These are phyloP conservation scores for Avicennia marina DNA, from an alignment of 257 asterid genomes.

Conservation along the genomic window DNA sequence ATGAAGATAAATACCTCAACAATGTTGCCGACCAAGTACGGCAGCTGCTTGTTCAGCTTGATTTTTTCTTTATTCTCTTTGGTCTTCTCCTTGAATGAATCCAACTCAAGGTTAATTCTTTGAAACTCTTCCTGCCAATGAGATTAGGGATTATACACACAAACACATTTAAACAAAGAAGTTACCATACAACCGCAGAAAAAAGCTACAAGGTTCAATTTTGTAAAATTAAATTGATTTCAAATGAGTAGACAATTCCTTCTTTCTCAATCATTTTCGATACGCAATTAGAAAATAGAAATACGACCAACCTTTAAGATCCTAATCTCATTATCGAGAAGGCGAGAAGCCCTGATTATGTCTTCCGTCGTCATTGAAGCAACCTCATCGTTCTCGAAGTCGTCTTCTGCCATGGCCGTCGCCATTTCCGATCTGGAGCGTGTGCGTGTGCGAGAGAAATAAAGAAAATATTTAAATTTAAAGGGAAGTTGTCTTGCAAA, in stretches of 20 bases:
- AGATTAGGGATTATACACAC: too few species aligned
- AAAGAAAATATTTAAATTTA: too few species aligned
- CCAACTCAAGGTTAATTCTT: constrained; percentile 61
- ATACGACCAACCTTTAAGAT: constrained; percentile 42
- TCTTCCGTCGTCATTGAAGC: constrained; percentile 67
- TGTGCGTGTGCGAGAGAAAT: too few species aligned
- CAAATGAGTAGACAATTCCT: background rate
- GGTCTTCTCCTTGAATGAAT: constrained; percentile 60
- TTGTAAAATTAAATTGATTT: background rate
- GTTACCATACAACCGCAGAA: background rate
- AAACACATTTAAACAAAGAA: too few species aligned
- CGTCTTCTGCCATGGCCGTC: constrained; percentile 42
- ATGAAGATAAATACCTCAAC: constrained; percentile 51
- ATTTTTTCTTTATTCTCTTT: constrained; percentile 76
- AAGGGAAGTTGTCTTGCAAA: too few species aligned
- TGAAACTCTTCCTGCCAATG: constrained; percentile 78
- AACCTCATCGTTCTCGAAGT: constrained; percentile 69
- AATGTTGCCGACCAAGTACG: constrained; percentile 71
- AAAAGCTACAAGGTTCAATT: background rate
- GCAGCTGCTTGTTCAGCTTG: constrained; percentile 69
- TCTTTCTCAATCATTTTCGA: background rate
- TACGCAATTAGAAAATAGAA: background rate
- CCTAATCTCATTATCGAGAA: constrained; percentile 67
- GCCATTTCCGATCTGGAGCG: too few species aligned
- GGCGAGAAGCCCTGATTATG: constrained; percentile 63